Conservation (phyloP, 2,329 filamentous ascomycete genomes). For the Verticillium zaregamsianum region DNA sequence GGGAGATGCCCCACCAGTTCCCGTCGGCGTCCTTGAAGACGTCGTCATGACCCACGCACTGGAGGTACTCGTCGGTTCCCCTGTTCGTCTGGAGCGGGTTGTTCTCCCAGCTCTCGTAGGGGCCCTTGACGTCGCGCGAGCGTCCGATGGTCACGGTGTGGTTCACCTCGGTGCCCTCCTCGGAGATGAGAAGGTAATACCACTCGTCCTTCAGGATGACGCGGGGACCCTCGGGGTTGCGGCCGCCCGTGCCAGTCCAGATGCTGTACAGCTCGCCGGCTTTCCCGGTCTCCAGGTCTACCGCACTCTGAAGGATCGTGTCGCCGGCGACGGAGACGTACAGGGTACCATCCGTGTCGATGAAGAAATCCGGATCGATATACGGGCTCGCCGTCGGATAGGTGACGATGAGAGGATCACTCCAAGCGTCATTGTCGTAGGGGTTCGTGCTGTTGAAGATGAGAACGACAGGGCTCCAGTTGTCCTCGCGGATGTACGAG, state of each 20-base stretch:
- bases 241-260: constrained; percentile 39
- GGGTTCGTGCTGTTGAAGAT: constrained; percentile 37
- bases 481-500: constrained; percentile 30
- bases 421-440: constrained; percentile 33
- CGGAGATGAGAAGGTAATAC: constrained; percentile 40
- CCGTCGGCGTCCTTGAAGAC: constrained; percentile 27
- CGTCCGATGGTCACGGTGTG: constrained; percentile 33
- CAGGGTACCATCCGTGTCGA: constrained; percentile 48
- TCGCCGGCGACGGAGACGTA: constrained; percentile 28
- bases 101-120: constrained; percentile 26
- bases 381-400: constrained; percentile 17
- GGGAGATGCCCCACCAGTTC: constrained; percentile 42
- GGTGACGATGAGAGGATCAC: constrained; percentile 29
- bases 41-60: constrained; percentile 26
- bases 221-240: constrained; percentile 41
- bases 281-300: constrained; percentile 30
- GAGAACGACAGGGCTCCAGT: constrained; percentile 27
- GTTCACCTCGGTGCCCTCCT: constrained; percentile 35
- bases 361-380: constrained; percentile 46
- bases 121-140: constrained; percentile 26
- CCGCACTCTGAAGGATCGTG: constrained; percentile 20
- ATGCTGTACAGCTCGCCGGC: constrained; percentile 25
- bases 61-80: constrained; percentile 22
- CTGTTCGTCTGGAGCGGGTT: constrained; percentile 34
- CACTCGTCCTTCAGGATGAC: constrained; percentile 35